Conservation (phyloP, 768 basidiomycete species). For the Tricholoma matsutake region DNA sequence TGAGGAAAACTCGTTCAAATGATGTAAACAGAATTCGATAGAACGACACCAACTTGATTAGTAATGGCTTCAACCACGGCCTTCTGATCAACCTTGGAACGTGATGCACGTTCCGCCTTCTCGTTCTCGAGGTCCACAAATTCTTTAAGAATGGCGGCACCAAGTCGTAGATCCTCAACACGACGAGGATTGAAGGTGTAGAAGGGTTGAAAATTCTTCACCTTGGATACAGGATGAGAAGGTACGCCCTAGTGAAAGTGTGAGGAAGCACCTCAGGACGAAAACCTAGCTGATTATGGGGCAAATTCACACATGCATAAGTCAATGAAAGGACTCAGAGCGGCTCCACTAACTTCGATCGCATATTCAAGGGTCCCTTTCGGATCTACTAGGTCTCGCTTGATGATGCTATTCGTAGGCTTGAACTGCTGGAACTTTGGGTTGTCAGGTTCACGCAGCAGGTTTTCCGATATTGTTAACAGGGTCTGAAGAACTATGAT, state of each 20-base stretch:
- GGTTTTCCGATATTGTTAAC: slow-evolving; percentile 66
- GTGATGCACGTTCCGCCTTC: slow-evolving; percentile 46
- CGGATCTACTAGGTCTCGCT: slow-evolving; percentile 63
- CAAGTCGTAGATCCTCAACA: slow-evolving; percentile 56
- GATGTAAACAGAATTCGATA: not conserved
- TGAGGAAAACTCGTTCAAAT: slow-evolving; percentile 25
- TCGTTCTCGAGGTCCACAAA: slow-evolving; percentile 49
- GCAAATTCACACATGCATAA: slow-evolving; percentile 9
- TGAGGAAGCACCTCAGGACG: slow-evolving; percentile 49
- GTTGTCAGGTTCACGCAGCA: slow-evolving; percentile 71
- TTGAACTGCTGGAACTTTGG: slow-evolving; percentile 74
- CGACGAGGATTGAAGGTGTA: slow-evolving; percentile 58
- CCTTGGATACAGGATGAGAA: slow-evolving; percentile 35
- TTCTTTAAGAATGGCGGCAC: slow-evolving; percentile 64
- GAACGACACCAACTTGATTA: slow-evolving; percentile 42
- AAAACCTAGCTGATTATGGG: slow-evolving; percentile 61
- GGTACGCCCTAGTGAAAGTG: not conserved
- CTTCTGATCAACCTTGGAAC: slow-evolving; percentile 55
- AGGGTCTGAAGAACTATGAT: slow-evolving; percentile 47
- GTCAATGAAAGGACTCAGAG: slow-evolving; percentile 3
- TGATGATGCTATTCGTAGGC: slow-evolving; percentile 65
- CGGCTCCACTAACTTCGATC: slow-evolving; percentile 54
- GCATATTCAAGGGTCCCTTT: slow-evolving; percentile 81
- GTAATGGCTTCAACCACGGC: slow-evolving; percentile 50
- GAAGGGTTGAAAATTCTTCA: slow-evolving; percentile 68